Evolutionary conservation across 306 rosid species (phyloP), one percentile per base, ranked within the genome.

Genomic region (Casuarina equisetifolia): DNA sequence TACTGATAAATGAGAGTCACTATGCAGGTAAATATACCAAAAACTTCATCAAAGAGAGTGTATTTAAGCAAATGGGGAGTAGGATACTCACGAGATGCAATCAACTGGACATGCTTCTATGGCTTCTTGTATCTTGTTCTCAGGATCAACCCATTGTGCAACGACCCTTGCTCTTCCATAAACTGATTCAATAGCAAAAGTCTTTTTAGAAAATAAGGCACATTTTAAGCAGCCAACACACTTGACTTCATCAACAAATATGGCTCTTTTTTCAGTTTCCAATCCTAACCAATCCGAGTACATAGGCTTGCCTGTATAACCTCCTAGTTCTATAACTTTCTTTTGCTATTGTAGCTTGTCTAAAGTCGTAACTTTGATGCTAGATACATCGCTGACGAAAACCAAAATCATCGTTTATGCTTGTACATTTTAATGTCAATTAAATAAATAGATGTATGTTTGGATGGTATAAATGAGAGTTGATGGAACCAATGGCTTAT

Each of bases 121-220:
- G 13, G 97, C 98, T 73, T 85, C 92, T 39, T 83, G 89, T 64
- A 90, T 90, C 85, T 87, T 90, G 20, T 76, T 45, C 82, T 88
- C 91, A 52, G 96, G 87, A 57, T 94, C 97, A 74, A 97, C 98
- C 98, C 98, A 92, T 81, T 94, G 97, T 20, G 92, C 90, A 52
- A 92, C 95, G 48, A 92, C 98, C 76, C 98, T 90, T 59, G 98
- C 98, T 81, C 97, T 92, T 45, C 97, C 98, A 78, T 92, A 90
- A 51, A 86, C 97, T 0, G 98, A 89, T 78, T 94, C 98, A 25
- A 94, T 86, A 10, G 98, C 98, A 83, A 92, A 94, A 15, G 98
- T 94, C 67, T 92, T 92, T 10, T 88, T 89, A 55, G 97, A 97
- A 68, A 87, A 76, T 49, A 92, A 81, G n/a, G 93, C 98, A 78